Base-by-base conservation (phyloP, 768 basidiomycete species). In the Termitomyces heimii region DNA sequence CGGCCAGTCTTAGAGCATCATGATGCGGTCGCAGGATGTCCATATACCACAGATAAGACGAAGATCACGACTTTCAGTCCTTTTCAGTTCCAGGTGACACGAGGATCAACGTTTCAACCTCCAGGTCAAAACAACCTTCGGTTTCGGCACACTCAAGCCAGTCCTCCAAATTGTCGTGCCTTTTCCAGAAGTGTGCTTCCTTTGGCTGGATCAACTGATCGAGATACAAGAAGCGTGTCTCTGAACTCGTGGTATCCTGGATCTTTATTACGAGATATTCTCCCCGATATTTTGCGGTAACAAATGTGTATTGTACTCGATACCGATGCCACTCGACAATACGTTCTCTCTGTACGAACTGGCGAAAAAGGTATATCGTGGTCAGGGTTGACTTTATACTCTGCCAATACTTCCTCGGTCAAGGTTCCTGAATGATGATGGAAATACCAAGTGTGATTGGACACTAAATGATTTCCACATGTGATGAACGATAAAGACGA, bases 281-380 rank as follows among this genome's bases (percentile, higher is more conserved):
- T 31, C 47, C 47, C 5, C 39, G 46, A 16, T 50, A 34, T 14
- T 18, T 0, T 12, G 31, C 20, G 3, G 18, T 9, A 7, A 50
- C 40, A n/a, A 35, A 35, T 22, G 6, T 56, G 22, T 14, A 29
- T 3, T 10, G 39, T 8, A 10, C 48, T 16, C 55, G 28, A 40
- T 56, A 56, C 9, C 55, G 55, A 26, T 48, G 47, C 55, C 55
- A 56, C 16, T 56, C 55, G n/a, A 56, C 16, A 9, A 56, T 16
- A 12, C 31, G 55, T 10, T 39, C 20, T 31, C 10, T 28, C 20
- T 43, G 48, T 31, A 50, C 10, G 13, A 43, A 43, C 10, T 50
- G 35, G 2, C 40, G 55, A 20, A 56, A n/a, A 56, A 12, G 35
- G 6, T n/a, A 32, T 13, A 31, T 50, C 9, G 31, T 28, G 8